Evolutionary conservation across 352 stramenopile genomes (phyloP).

Genomic region (Pilasporangium apinafurcum): DNA sequence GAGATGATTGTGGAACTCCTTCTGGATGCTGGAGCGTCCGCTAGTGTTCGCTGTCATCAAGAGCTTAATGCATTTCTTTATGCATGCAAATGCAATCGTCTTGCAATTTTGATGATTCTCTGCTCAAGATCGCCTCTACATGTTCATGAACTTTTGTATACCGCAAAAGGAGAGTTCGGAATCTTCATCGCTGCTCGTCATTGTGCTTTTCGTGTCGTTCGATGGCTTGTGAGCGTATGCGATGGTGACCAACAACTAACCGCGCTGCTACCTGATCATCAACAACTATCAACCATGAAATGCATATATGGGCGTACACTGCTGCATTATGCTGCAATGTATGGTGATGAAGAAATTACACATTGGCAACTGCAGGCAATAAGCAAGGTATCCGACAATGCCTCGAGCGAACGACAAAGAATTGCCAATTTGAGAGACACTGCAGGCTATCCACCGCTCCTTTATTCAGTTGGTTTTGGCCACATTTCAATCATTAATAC

Average conservation of each 20-base stretch:
- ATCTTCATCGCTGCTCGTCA: conserved; percentile 39
- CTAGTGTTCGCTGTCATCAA: conserved; percentile 18
- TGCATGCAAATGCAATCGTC: conserved; percentile 36
- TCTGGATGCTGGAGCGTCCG: conserved; percentile 25
- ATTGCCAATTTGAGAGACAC: conserved; percentile 20
- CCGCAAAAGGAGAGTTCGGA: conserved; percentile 21
- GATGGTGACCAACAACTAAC: conserved; percentile 4
- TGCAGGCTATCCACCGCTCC: conserved; percentile 36
- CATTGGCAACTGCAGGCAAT: conserved; percentile 5
- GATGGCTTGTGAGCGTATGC: conserved; percentile 36
- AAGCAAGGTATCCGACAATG: background rate
- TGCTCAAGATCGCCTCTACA: conserved; percentile 8
- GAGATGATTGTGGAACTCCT: conserved; percentile 31
- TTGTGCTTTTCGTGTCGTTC: conserved; percentile 35
- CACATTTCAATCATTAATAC: conserved; percentile 18
- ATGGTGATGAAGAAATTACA: conserved; percentile 25
- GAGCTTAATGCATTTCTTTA: conserved; percentile 43
- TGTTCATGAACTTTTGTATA: conserved; percentile 14
- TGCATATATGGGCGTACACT: conserved; percentile 25
- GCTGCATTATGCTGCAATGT: conserved; percentile 40
- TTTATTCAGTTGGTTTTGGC: conserved; percentile 55
- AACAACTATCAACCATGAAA: conserved; percentile 2
- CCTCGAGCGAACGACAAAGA: background rate
- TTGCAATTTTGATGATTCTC: conserved; percentile 45
- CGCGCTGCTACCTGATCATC: background rate